Evolutionary conservation across 2,329 filamentous ascomycete species (phyloP).

Genomic region (Dactylella cylindrospora): DNA sequence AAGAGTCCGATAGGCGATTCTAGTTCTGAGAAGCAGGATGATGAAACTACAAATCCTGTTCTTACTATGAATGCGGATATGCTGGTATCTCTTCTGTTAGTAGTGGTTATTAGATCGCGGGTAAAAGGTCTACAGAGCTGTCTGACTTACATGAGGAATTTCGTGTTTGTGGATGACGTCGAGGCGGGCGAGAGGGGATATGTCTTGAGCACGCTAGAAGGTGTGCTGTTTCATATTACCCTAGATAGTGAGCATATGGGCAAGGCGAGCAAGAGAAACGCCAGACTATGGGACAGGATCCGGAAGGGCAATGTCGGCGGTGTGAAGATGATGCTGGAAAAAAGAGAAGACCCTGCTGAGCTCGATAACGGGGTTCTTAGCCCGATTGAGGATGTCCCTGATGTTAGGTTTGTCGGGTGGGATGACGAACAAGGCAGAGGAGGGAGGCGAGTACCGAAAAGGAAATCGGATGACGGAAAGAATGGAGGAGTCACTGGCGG

Average conservation of each 20-base stretch:
- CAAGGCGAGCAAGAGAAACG: constrained; percentile 82
- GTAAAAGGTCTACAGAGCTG: constrained; percentile 84
- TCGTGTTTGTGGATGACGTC: constrained; percentile 96
- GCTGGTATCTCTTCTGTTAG: constrained; percentile 82
- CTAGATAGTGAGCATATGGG: constrained; percentile 79
- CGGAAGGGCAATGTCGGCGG: constrained; percentile 74
- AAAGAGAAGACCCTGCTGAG: constrained; percentile 49
- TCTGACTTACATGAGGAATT: constrained; percentile 91
- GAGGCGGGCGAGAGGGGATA: constrained; percentile 96
- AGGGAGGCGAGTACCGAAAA: constrained; percentile 12
- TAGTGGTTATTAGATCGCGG: constrained; percentile 89
- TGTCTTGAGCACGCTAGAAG: constrained; percentile 91
- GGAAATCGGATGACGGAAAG: constrained; percentile 6
- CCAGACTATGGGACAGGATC: constrained; percentile 81
- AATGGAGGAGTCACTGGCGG: constrained; percentile 8
- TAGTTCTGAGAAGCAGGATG: constrained; percentile 16
- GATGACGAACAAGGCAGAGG: constrained; percentile 22
- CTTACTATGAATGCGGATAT: constrained; percentile 80
- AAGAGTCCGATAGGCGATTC: background rate
- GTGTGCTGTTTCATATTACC: constrained; percentile 82
- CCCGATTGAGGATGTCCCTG: constrained; percentile 23
- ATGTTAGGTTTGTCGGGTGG: constrained; percentile 34
- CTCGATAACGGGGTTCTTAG: constrained; percentile 21
- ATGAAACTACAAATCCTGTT: constrained; percentile 57
- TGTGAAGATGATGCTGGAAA: constrained; percentile 75